A percentile compares a stretch with the other conserved stretches of the same genome.
Conservation (phyloP, 139 green algal species). For the Coccomyxa sp. region DNA sequence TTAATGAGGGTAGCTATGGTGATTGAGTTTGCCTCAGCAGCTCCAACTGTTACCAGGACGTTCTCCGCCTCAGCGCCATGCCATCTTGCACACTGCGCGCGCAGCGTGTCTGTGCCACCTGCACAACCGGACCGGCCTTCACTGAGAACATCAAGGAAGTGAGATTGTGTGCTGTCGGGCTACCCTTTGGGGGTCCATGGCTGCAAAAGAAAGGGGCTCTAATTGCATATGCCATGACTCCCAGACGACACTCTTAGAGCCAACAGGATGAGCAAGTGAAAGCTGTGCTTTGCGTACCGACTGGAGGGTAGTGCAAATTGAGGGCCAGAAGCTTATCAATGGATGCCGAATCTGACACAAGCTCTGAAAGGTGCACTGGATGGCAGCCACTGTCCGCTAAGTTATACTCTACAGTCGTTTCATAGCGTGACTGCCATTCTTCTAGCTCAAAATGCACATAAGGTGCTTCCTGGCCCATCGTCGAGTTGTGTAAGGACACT, state of each 20-base stretch:
- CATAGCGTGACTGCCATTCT: conserved; percentile 4
- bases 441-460: conserved; percentile 2
- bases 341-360: not conserved
- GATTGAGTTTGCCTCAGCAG: conserved; percentile 4
- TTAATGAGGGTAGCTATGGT: not conserved
- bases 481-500: too few species aligned
- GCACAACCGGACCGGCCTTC: not conserved
- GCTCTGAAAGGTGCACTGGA: conserved; percentile 1
- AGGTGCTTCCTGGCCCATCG: not conserved
- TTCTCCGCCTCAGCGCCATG: conserved; percentile 1
- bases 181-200: not conserved
- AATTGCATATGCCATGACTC: not conserved
- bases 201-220: not conserved
- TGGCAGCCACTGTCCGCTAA: conserved; percentile 1
- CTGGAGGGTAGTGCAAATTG: conserved; percentile 1
- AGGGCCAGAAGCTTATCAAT: not conserved
- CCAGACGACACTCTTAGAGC: not conserved
- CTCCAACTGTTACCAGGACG: conserved; percentile 3
- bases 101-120: not conserved
- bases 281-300: not conserved
- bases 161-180: not conserved
- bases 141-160: not conserved
- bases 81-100: not conserved
- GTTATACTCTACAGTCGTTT: not conserved
- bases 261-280: not conserved